Percentiles rank a stretch among this genome's conserved stretches.
phyloP scores from a whole-genome alignment of 2,329 filamentous ascomycete species.

The Hirsutella thompsonii region DNA sequence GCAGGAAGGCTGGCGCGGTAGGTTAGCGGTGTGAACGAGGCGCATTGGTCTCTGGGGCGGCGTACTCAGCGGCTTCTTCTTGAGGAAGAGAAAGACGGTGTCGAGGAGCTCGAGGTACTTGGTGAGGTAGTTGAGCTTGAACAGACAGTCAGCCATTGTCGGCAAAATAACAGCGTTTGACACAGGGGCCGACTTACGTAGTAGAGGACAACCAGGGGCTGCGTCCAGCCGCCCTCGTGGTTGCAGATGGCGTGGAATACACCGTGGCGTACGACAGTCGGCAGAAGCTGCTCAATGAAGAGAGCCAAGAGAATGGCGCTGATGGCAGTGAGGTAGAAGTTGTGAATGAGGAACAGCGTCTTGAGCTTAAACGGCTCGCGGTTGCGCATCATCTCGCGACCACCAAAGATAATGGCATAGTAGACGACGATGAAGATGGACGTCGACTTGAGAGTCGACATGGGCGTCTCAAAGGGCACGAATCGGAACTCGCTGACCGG shows the following conservation, averaged over 20 bases:
- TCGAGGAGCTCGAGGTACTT: conserved; percentile 95
- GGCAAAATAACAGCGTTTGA: background rate
- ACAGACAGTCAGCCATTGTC: conserved; percentile 19
- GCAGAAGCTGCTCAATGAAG: conserved; percentile 83
- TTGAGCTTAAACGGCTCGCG: conserved; percentile 78
- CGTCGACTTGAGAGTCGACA: conserved; percentile 81
- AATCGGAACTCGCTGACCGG: conserved; percentile 80
- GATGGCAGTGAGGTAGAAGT: conserved; percentile 83
- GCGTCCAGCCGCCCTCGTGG: conserved; percentile 75
- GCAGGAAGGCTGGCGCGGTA: conserved; percentile 62
- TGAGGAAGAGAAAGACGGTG: conserved; percentile 92
- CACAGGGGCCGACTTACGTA: conserved; percentile 55
- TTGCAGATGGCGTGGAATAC: conserved; percentile 85
- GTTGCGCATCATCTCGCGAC: conserved; percentile 83
- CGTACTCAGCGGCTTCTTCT: conserved; percentile 87
- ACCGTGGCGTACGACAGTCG: conserved; percentile 66
- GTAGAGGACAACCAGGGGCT: conserved; percentile 86
- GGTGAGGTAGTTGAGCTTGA: conserved; percentile 89
- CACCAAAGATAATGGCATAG: conserved; percentile 89
- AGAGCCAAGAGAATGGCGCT: conserved; percentile 69
- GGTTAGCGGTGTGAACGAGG: conserved; percentile 15
- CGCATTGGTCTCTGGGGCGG: background rate
- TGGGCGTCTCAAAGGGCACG: conserved; percentile 65
- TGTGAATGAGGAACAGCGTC: conserved; percentile 87
- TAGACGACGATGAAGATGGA: conserved; percentile 72